Conservation (phyloP, 2,329 filamentous ascomycete species). For the Uncinocarpus reesii region DNA sequence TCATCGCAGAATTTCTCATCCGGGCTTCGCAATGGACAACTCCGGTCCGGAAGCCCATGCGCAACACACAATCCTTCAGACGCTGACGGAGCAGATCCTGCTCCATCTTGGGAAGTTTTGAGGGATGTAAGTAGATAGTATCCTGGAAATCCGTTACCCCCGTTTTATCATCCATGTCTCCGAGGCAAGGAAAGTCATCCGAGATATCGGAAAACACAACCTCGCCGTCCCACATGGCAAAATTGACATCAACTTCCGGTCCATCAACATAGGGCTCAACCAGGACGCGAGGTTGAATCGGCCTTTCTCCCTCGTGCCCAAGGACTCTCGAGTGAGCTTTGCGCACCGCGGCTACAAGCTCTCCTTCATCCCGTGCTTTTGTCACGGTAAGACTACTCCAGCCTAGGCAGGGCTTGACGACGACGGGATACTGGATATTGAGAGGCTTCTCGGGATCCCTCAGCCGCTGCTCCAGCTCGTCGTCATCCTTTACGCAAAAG, state of each 20-base stretch:
- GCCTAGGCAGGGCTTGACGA: constrained; percentile 32
- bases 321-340: neutral
- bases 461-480: neutral
- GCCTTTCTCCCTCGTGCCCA: neutral
- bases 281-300: constrained; percentile 25
- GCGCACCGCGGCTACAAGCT: neutral
- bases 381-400: constrained; percentile 28
- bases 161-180: constrained; percentile 16
- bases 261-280: constrained; percentile 35
- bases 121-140: neutral
- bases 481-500: neutral
- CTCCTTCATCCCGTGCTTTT: constrained; percentile 11
- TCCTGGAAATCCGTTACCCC: neutral
- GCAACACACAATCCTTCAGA: neutral
- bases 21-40: constrained; percentile 11
- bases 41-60: neutral
- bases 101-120: neutral
- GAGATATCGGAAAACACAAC: constrained; percentile 34
- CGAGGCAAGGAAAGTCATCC: constrained; percentile 32
- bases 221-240: constrained; percentile 33
- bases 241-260: constrained; percentile 37
- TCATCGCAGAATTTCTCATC: neutral
- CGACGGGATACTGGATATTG: constrained; percentile 22
- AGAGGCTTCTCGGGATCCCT: neutral
- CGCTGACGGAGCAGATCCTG: neutral